phyloP scores from a whole-genome alignment of 139 green algal genomes.

The Tetraselmis chui region DNA sequence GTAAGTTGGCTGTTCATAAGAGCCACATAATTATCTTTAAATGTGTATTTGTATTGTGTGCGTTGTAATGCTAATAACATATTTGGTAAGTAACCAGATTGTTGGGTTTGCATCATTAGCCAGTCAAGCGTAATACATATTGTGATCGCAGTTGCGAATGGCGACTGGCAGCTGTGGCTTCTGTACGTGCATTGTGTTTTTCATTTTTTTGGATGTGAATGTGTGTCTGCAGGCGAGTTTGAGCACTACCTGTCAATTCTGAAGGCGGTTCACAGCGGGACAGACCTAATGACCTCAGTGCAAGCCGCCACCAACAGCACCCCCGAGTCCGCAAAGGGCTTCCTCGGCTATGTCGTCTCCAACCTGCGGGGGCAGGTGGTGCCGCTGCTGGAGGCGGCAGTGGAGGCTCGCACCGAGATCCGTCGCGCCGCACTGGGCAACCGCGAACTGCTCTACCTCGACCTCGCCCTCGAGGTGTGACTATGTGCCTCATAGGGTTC shows the following conservation, averaged over 20 bases:
- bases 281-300: conserved; percentile 65
- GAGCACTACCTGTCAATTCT: conserved; percentile 90
- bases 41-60: too few relatives aligned
- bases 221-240: conserved; percentile 70
- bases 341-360: conserved; percentile 75
- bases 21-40: too few relatives aligned
- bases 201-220: too few relatives aligned
- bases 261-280: conserved; percentile 82
- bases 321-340: conserved; percentile 54
- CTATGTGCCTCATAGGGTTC: too few relatives aligned
- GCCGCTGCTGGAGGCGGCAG: conserved; percentile 75
- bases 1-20: too few relatives aligned
- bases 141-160: too few relatives aligned
- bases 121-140: too few relatives aligned
- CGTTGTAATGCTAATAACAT: too few relatives aligned
- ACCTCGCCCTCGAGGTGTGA: conserved; percentile 82
- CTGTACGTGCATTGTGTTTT: too few relatives aligned
- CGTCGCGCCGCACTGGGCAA: conserved; percentile 42
- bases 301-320: conserved; percentile 36
- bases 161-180: too few relatives aligned
- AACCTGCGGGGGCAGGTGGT: conserved; percentile 60
- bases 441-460: conserved; percentile 92
- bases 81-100: too few relatives aligned
- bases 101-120: too few relatives aligned
- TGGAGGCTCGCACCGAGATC: conserved; percentile 87